phyloP scores from a whole-genome alignment of 2,329 filamentous ascomycete genomes.

The Xylariaceae sp. region DNA sequence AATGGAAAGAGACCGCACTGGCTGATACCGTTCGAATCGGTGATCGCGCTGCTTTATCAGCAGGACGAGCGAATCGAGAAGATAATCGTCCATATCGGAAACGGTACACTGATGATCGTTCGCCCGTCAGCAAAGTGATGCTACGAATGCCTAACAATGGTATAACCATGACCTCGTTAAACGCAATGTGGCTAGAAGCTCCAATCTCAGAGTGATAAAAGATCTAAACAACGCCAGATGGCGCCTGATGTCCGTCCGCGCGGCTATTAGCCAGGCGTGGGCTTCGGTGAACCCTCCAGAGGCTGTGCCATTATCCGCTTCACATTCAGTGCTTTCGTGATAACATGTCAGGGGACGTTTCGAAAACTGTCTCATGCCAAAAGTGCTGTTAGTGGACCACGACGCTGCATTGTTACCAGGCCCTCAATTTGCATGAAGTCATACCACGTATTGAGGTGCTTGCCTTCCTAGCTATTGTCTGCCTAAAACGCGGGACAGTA shows the following conservation, averaged over 20 bases:
- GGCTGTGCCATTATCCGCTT: neutral
- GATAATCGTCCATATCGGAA: neutral
- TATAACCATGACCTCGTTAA: neutral
- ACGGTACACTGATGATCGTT: neutral
- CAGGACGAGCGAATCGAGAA: neutral
- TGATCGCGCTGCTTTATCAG: neutral
- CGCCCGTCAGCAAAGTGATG: neutral
- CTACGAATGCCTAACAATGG: neutral
- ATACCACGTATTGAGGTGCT: neutral
- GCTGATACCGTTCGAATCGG: neutral
- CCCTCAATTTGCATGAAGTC: neutral
- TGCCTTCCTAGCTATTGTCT: neutral
- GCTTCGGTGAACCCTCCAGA: neutral
- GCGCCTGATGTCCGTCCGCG: neutral
- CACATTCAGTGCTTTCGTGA: neutral
- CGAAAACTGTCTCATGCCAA: neutral
- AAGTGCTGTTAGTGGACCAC: neutral
- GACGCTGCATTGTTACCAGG: constrained; percentile 10
- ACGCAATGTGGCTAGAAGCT: neutral
- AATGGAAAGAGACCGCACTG: neutral
- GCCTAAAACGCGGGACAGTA: too few species aligned
- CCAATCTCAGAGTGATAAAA: neutral
- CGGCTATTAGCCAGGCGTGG: constrained; percentile 16
- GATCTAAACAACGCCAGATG: neutral
- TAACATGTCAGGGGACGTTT: neutral